A percentile compares a stretch with the other conserved stretches of the same genome.
These are phyloP conservation scores for Penicillium brevicompactum DNA, from an alignment of 2,329 filamentous ascomycete species.

Conservation along the genomic window DNA sequence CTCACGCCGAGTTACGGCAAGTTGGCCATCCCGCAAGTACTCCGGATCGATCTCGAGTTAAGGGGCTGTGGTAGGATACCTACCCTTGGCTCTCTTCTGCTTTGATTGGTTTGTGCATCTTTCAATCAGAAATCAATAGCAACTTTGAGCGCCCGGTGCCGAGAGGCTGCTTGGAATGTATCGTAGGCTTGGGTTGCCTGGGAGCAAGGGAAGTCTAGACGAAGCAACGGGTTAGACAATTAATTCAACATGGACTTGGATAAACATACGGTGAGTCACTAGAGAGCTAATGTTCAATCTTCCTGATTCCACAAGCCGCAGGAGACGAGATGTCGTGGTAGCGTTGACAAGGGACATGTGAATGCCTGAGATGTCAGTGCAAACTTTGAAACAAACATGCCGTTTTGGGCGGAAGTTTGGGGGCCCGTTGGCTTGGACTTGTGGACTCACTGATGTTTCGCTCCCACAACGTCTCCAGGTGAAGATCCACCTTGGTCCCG, in stretches of 20 bases:
- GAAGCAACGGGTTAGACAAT: background rate
- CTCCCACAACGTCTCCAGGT: conserved; percentile 58
- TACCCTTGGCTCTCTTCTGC: too few relatives aligned
- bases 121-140: conserved; percentile 1
- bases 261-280: conserved; percentile 23
- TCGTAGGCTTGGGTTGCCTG: conserved; percentile 16
- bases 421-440: too few relatives aligned
- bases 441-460: conserved; percentile 52
- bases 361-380: conserved; percentile 46
- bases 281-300: conserved; percentile 17
- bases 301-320: conserved; percentile 18
- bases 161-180: conserved; percentile 20
- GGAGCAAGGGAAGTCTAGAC: conserved; percentile 17
- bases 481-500: conserved; percentile 54
- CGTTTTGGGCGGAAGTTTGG: too few relatives aligned
- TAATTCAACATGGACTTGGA: too few relatives aligned
- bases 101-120: too few relatives aligned
- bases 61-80: too few relatives aligned
- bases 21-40: conserved; percentile 7
- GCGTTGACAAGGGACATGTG: conserved; percentile 28
- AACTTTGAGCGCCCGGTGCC: conserved; percentile 23
- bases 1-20: background rate
- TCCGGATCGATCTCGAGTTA: too few relatives aligned
- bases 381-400: background rate
- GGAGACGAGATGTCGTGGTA: conserved; percentile 18